Conservation (phyloP, 1,284 basidiomycete species). For the Cryptococcus sp. region DNA sequence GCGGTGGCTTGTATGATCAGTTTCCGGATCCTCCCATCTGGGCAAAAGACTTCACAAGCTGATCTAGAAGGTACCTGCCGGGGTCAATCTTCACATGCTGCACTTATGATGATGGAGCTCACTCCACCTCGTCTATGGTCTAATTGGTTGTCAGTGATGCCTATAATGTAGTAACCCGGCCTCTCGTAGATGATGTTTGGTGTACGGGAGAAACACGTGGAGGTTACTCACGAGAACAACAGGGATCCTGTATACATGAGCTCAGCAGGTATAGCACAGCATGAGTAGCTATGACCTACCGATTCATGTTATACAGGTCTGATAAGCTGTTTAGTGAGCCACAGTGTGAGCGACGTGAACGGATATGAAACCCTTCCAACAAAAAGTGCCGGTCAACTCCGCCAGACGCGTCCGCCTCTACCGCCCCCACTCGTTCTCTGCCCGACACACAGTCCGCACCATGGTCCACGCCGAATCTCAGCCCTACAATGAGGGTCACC, state of each 20-base stretch:
- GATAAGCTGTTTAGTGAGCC: no score
- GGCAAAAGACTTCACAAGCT: constrained; percentile 10
- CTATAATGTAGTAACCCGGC: no score
- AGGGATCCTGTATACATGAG: constrained; percentile 17
- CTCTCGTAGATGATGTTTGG: no score
- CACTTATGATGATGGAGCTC: neutral
- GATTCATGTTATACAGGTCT: no score
- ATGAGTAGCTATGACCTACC: no score
- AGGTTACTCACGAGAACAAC: constrained; percentile 21
- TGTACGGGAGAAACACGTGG: neutral
- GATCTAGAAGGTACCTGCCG: constrained; percentile 32
- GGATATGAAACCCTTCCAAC: no score
- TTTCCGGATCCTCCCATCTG: constrained; percentile 27
- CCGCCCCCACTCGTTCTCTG: neutral
- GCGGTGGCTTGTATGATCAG: constrained; percentile 39
- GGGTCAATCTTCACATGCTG: neutral
- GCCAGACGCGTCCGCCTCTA: no score
- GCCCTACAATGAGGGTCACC: constrained; percentile 61
- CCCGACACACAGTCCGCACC: neutral
- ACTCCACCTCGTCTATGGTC: constrained; percentile 40
- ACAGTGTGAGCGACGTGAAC: no score
- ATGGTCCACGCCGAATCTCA: constrained; percentile 58
- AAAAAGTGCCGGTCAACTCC: no score
- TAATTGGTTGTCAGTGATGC: constrained; percentile 2
- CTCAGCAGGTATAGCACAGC: no score